These are phyloP conservation scores for Coemansia sp. DNA, from an alignment of 192 early-diverging fungal genomes.

Conservation along the genomic window DNA sequence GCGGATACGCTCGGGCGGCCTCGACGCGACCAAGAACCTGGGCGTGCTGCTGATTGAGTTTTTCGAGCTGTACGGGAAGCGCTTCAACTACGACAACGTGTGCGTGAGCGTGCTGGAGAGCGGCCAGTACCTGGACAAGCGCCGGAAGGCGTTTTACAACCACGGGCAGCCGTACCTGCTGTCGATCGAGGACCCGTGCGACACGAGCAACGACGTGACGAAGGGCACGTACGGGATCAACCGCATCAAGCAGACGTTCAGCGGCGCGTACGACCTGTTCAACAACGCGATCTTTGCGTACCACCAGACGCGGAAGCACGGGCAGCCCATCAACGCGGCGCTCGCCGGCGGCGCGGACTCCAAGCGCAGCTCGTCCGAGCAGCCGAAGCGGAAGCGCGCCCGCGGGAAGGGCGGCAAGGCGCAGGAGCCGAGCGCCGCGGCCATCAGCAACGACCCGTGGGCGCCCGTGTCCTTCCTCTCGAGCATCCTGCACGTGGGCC, in stretches of 20 bases:
- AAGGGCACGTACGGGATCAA: slow-evolving; percentile 49
- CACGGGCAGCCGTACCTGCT: slow-evolving; percentile 44
- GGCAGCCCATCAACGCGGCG: slow-evolving; percentile 41
- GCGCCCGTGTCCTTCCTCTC: slow-evolving; percentile 49
- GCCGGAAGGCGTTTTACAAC: slow-evolving; percentile 17
- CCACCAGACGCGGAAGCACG: slow-evolving; percentile 49
- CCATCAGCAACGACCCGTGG: slow-evolving; percentile 36
- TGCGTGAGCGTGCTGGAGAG: slow-evolving; percentile 60
- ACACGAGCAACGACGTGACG: slow-evolving; percentile 56
- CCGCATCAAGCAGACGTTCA: slow-evolving; percentile 47
- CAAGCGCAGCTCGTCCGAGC: background rate
- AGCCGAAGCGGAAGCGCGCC: slow-evolving; percentile 19
- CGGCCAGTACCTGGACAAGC: slow-evolving; percentile 57
- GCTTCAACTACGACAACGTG: slow-evolving; percentile 68
- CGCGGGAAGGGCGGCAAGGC: slow-evolving; percentile 20
- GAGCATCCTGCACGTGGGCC: slow-evolving; percentile 33
- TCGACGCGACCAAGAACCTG: slow-evolving; percentile 69
- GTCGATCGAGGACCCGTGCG: slow-evolving; percentile 58
- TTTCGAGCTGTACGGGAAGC: slow-evolving; percentile 85
- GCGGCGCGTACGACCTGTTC: slow-evolving; percentile 49
- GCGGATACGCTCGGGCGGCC: slow-evolving; percentile 58
- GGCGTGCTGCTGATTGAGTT: slow-evolving; percentile 90
- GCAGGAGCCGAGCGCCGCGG: background rate
- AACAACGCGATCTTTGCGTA: slow-evolving; percentile 48
- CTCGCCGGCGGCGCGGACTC: background rate